Evolutionary conservation across 768 basidiomycete species (phyloP).

Genomic region (Tephrocybe rancida): DNA sequence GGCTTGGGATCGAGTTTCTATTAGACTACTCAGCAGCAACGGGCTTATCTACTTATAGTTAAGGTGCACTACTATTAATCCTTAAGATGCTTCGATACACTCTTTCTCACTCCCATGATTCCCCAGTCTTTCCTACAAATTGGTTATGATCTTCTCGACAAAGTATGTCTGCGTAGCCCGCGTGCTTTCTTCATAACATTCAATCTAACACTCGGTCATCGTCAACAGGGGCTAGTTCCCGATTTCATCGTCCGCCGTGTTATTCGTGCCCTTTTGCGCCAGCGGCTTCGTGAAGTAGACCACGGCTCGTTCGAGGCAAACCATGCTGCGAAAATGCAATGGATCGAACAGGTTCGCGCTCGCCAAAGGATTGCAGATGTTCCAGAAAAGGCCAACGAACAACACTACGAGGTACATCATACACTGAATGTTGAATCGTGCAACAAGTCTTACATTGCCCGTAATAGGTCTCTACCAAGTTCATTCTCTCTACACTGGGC

Average conservation of each 20-base stretch:
- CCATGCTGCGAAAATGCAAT: slow-evolving; percentile 67
- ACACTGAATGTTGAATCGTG: neutral
- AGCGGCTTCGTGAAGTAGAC: slow-evolving; percentile 62
- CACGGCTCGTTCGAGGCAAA: slow-evolving; percentile 59
- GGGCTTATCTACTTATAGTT: too few species aligned
- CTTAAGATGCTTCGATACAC: too few species aligned
- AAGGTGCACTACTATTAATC: too few species aligned
- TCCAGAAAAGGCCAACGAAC: slow-evolving; percentile 71
- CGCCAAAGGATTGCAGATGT: slow-evolving; percentile 58
- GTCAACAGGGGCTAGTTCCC: slow-evolving; percentile 56
- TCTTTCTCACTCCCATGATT: neutral
- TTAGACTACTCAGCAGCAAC: too few species aligned
- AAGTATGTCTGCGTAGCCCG: slow-evolving; percentile 13
- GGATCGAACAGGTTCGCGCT: slow-evolving; percentile 57
- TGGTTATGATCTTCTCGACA: slow-evolving; percentile 15
- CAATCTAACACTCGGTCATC: neutral
- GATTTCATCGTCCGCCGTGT: slow-evolving; percentile 47
- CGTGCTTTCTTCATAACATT: slow-evolving; percentile 14
- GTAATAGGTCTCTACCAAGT: slow-evolving; percentile 57
- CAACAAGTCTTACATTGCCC: neutral
- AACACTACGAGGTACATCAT: slow-evolving; percentile 67
- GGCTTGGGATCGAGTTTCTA: too few species aligned
- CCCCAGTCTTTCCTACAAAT: slow-evolving; percentile 6
- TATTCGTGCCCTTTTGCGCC: slow-evolving; percentile 46
- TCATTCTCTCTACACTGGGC: slow-evolving; percentile 68